These are phyloP conservation scores for Phaffomyces thermotolerans DNA, from an alignment of 805 yeast species.

Conservation along the genomic window DNA sequence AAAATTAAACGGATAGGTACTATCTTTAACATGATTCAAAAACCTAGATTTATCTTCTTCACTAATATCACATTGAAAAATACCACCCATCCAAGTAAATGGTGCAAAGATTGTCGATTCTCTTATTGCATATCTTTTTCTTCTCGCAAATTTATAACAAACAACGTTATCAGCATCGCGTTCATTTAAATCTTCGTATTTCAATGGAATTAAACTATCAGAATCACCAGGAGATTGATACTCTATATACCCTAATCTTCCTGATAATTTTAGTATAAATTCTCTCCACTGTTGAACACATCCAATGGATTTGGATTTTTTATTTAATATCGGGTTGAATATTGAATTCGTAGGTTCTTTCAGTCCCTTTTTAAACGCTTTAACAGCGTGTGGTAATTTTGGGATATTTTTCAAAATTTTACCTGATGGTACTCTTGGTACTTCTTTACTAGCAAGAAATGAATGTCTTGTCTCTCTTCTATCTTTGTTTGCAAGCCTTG, in stretches of 20 bases:
- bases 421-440: not conserved
- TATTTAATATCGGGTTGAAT: not conserved
- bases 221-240: constrained; percentile 8
- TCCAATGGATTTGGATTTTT: not conserved
- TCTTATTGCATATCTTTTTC: constrained; percentile 43
- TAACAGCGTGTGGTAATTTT: constrained; percentile 1
- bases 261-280: constrained; percentile 1
- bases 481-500: not conserved
- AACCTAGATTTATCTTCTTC: constrained; percentile 22
- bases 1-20: constrained; percentile 18
- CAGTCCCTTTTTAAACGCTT: not conserved
- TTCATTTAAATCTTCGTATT: constrained; percentile 10
- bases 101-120: constrained; percentile 44
- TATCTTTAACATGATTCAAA: constrained; percentile 13
- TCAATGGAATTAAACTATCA: constrained; percentile 10
- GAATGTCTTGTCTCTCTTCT: not conserved
- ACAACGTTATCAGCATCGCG: constrained; percentile 22
- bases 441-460: not conserved
- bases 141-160: constrained; percentile 55
- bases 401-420: not conserved
- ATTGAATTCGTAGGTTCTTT: too few species aligned
- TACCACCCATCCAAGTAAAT: constrained; percentile 54
- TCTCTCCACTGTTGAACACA: constrained; percentile 4
- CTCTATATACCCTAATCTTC: constrained; percentile 13
- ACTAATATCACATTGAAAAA: constrained; percentile 44